Conservation (phyloP, 257 asterid species). For the Nicotiana tomentosiformis region DNA sequence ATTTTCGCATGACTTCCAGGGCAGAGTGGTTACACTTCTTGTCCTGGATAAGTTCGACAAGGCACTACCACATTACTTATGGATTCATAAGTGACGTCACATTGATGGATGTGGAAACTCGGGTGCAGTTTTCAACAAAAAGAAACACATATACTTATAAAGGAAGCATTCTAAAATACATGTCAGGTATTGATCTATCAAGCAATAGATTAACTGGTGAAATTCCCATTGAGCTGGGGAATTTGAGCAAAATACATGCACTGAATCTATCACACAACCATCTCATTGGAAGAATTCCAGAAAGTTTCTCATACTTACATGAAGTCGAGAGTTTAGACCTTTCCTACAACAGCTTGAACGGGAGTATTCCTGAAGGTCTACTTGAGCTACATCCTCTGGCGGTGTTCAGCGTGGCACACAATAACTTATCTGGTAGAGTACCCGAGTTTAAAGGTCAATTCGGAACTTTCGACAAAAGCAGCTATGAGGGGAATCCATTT, state of each 20-base stretch:
- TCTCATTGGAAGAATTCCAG: conserved; percentile 1
- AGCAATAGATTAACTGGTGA: not conserved
- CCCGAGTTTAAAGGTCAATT: not conserved
- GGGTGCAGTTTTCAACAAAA: not conserved
- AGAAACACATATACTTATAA: not conserved
- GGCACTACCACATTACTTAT: not conserved
- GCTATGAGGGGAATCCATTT: conserved; percentile 10
- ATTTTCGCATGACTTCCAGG: no score
- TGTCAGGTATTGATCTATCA: conserved; percentile 14
- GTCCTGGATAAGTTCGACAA: not conserved
- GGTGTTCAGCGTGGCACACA: conserved; percentile 9
- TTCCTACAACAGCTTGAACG: conserved; percentile 6
- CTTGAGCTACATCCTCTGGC: not conserved
- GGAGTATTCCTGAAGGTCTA: not conserved
- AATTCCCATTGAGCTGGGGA: conserved; percentile 2
- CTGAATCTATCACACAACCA: conserved; percentile 1
- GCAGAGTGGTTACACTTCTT: not conserved
- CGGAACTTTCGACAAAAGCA: conserved; percentile 5
- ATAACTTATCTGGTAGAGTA: not conserved
- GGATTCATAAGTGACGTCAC: no score
- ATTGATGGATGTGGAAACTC: not conserved
- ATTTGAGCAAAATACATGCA: not conserved
- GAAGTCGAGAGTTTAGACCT: not conserved
- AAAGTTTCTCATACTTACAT: not conserved
- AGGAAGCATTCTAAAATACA: not conserved